Conservation (phyloP, 2,329 filamentous ascomycete species). For the Pseudodiploospora longispora region DNA sequence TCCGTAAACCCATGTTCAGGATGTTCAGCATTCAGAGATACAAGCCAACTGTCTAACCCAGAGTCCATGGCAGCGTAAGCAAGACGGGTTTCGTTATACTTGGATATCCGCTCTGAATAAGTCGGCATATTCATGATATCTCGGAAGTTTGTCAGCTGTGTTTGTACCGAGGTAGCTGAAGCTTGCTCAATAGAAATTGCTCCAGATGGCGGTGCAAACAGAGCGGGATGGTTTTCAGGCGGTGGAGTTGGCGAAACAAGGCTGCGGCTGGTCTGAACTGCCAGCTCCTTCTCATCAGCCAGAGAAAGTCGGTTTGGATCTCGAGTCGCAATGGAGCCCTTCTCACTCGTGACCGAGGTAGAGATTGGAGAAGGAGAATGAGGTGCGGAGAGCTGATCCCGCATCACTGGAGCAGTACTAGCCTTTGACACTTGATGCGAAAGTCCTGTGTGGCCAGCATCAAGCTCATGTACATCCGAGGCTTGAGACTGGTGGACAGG, state of each 20-base stretch:
- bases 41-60: slow-evolving; percentile 57
- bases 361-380: slow-evolving; percentile 39
- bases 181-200: slow-evolving; percentile 4
- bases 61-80: slow-evolving; percentile 67
- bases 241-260: slow-evolving; percentile 27
- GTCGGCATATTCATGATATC: slow-evolving; percentile 68
- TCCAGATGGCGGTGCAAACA: slow-evolving; percentile 13
- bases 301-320: slow-evolving; percentile 28
- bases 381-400: slow-evolving; percentile 15
- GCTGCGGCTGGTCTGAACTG: slow-evolving; percentile 24
- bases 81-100: slow-evolving; percentile 63
- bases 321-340: slow-evolving; percentile 14
- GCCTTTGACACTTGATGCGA: slow-evolving; percentile 18
- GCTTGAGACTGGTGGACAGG: slow-evolving; percentile 1
- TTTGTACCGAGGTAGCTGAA: slow-evolving; percentile 4
- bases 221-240: slow-evolving; percentile 31
- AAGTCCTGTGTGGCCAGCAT: slow-evolving; percentile 2
- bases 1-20: slow-evolving; percentile 38
- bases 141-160: slow-evolving; percentile 51
- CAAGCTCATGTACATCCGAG: slow-evolving; percentile 7
- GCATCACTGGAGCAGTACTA: slow-evolving; percentile 10
- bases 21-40: slow-evolving; percentile 34
- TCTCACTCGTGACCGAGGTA: slow-evolving; percentile 21
- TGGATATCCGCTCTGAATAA: slow-evolving; percentile 59
- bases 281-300: slow-evolving; percentile 36